These are phyloP conservation scores for Lepiota brunneoincarnata DNA, from an alignment of 768 basidiomycete species.

Conservation along the genomic window DNA sequence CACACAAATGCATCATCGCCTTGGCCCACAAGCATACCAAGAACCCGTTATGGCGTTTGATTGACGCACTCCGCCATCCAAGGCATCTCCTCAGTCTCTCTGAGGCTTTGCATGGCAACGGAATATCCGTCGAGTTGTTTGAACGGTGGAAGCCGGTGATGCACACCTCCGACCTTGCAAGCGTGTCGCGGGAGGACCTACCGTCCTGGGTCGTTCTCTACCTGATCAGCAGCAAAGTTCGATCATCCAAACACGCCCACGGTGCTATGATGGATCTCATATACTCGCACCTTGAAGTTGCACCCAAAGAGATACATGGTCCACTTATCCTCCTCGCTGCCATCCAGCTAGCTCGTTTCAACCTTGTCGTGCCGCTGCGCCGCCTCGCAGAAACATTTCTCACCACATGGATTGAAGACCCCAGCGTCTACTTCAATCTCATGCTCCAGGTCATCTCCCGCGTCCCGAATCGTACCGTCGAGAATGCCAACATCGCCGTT, in stretches of 20 bases:
- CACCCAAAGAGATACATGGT: slow-evolving; percentile 32
- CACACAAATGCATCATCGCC: slow-evolving; percentile 31
- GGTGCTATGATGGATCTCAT: slow-evolving; percentile 42
- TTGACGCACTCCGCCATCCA: slow-evolving; percentile 31
- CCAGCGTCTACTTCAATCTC: slow-evolving; percentile 44
- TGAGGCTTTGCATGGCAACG: slow-evolving; percentile 27
- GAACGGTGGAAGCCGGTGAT: slow-evolving; percentile 36
- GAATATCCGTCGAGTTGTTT: slow-evolving; percentile 35
- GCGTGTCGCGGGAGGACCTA: slow-evolving; percentile 18
- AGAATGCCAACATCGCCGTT: slow-evolving; percentile 37
- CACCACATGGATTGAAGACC: slow-evolving; percentile 17
- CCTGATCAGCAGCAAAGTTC: slow-evolving; percentile 44
- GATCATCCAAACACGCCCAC: slow-evolving; percentile 41
- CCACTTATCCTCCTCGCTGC: slow-evolving; percentile 45
- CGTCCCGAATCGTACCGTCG: slow-evolving; percentile 35
- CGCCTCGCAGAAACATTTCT: slow-evolving; percentile 43
- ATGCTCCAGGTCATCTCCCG: slow-evolving; percentile 49
- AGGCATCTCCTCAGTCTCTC: slow-evolving; percentile 21
- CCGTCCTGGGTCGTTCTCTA: slow-evolving; percentile 59
- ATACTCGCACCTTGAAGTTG: slow-evolving; percentile 31
- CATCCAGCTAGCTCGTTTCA: slow-evolving; percentile 48
- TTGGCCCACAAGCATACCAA: slow-evolving; percentile 29
- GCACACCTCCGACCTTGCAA: slow-evolving; percentile 29
- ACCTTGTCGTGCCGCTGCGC: slow-evolving; percentile 44
- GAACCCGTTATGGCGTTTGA: slow-evolving; percentile 41